phyloP scores from a whole-genome alignment of 78 protist species.

The Dictyostelium capitatum region DNA sequence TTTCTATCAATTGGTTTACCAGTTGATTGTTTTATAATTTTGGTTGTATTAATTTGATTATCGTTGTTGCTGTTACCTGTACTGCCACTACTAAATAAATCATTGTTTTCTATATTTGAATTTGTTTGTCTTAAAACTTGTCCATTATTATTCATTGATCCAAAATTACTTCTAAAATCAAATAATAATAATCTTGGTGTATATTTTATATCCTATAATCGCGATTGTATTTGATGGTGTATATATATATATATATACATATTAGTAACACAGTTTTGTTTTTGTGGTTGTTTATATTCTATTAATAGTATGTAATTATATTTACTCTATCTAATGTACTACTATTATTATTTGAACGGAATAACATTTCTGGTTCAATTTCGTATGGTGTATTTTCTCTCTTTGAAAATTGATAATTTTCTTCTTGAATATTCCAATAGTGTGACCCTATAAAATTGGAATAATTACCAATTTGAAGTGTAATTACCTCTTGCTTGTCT shows the following conservation, averaged over 20 bases:
- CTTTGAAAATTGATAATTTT: slow-evolving; percentile 37
- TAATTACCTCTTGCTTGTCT: slow-evolving; percentile 19
- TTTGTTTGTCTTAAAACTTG: slow-evolving; percentile 3
- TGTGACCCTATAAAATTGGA: slow-evolving; percentile 67
- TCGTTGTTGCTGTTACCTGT: neutral
- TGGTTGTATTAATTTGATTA: neutral
- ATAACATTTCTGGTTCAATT: slow-evolving; percentile 35
- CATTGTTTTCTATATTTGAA: slow-evolving; percentile 4
- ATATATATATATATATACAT: no score
- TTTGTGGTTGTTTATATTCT: no score
- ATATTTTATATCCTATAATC: slow-evolving; percentile 22
- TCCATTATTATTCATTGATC: slow-evolving; percentile 52
- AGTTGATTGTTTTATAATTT: neutral
- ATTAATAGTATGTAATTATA: no score
- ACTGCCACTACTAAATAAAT: neutral
- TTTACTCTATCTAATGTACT: neutral
- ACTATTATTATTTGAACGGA: slow-evolving; percentile 22
- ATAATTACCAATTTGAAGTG: slow-evolving; percentile 58
- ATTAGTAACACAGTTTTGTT: no score
- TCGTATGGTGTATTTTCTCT: slow-evolving; percentile 28
- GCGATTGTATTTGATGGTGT: no score
- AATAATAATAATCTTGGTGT: slow-evolving; percentile 61
- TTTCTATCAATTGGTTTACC: slow-evolving; percentile 49
- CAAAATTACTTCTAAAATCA: slow-evolving; percentile 51
- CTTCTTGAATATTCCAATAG: slow-evolving; percentile 76